Conservation (phyloP, 2,329 filamentous ascomycete genomes). For the Penicillium sp. region DNA sequence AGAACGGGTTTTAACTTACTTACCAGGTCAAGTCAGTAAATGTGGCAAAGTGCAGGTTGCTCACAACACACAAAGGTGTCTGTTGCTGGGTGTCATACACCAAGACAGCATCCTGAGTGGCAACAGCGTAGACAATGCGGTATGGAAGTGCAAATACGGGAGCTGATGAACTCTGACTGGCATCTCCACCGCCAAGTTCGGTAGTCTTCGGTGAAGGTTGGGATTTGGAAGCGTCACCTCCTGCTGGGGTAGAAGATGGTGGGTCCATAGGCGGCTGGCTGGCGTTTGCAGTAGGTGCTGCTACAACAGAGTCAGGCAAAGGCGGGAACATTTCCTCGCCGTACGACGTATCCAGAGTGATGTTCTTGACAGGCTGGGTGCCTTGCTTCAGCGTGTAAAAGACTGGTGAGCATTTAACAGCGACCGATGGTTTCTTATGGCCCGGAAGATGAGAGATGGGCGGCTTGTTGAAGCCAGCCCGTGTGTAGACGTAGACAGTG, state of each 20-base stretch:
- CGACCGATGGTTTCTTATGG: slow-evolving; percentile 96
- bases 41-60: slow-evolving; percentile 94
- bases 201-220: slow-evolving; percentile 52
- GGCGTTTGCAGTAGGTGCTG: slow-evolving; percentile 49
- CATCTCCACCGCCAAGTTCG: slow-evolving; percentile 52
- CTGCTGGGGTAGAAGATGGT: slow-evolving; percentile 51
- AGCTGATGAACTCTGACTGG: slow-evolving; percentile 53
- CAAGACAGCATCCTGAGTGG: slow-evolving; percentile 90
- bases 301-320: slow-evolving; percentile 75
- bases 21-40: slow-evolving; percentile 97
- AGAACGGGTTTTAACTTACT: slow-evolving; percentile 32
- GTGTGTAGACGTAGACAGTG: slow-evolving; percentile 96
- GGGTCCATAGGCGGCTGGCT: slow-evolving; percentile 69
- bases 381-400: slow-evolving; percentile 76
- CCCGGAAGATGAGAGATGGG: slow-evolving; percentile 92
- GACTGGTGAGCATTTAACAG: slow-evolving; percentile 88
- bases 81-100: slow-evolving; percentile 97
- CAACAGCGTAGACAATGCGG: slow-evolving; percentile 92
- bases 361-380: slow-evolving; percentile 71
- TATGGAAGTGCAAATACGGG: slow-evolving; percentile 81
- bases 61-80: slow-evolving; percentile 88
- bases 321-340: slow-evolving; percentile 77
- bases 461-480: slow-evolving; percentile 93
- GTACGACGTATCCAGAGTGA: slow-evolving; percentile 91
- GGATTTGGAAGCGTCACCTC: slow-evolving; percentile 51